These are phyloP conservation scores for Leccinum arenicola DNA, from an alignment of 768 basidiomycete species.

Conservation along the genomic window DNA sequence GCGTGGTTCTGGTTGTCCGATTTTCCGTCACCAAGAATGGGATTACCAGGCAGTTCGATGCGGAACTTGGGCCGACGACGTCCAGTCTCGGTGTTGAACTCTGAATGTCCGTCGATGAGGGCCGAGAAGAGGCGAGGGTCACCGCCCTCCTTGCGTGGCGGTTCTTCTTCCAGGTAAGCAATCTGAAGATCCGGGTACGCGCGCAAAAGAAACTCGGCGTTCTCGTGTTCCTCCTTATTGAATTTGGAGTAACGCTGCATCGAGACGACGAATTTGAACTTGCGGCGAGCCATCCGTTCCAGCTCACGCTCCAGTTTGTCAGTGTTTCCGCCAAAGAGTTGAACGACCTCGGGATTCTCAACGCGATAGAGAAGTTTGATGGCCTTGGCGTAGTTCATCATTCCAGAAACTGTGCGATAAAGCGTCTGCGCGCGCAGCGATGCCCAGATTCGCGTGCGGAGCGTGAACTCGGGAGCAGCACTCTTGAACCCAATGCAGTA, in stretches of 20 bases:
- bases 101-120: conserved; percentile 96
- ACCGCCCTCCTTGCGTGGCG: conserved; percentile 89
- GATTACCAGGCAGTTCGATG: conserved; percentile 97
- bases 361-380: conserved; percentile 99
- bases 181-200: conserved; percentile 99
- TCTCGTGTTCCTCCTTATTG: conserved; percentile 99
- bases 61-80: conserved; percentile 94
- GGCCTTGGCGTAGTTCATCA: conserved; percentile 99
- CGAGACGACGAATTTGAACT: conserved; percentile 99
- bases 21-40: conserved; percentile 98
- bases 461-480: conserved; percentile 95
- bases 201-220: conserved; percentile 94
- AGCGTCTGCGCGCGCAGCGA: conserved; percentile 97
- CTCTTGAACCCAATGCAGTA: conserved; percentile 99
- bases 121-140: conserved; percentile 95
- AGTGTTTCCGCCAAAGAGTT: conserved; percentile 95
- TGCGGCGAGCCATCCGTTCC: conserved; percentile 95
- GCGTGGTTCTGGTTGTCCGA: conserved; percentile 99
- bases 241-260: conserved; percentile 99
- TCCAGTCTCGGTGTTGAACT: conserved; percentile 87
- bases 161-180: conserved; percentile 96
- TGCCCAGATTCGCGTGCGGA: conserved; percentile 99
- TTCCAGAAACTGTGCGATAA: conserved; percentile 97
- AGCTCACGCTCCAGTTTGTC: conserved; percentile 95
- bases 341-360: conserved; percentile 98